A percentile compares a stretch with the other conserved stretches of the same genome.
Conservation (phyloP, 352 stramenopile species). For the Pythium insidiosum region DNA sequence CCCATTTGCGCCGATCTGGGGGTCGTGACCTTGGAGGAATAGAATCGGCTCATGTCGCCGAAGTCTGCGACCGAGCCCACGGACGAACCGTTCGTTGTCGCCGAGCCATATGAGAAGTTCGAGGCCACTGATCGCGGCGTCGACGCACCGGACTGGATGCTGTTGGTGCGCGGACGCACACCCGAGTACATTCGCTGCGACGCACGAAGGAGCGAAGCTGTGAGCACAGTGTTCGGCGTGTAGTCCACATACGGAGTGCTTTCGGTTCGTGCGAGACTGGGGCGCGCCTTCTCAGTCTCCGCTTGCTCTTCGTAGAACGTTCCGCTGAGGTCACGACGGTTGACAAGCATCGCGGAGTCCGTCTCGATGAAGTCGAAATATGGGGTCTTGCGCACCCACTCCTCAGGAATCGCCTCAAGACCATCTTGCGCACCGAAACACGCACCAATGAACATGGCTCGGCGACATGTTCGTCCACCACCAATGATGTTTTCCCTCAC, state of each 20-base stretch:
- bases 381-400: constrained; percentile 74
- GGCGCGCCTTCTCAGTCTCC: constrained; percentile 30
- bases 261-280: constrained; percentile 11
- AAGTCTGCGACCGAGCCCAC: constrained; percentile 62
- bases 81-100: constrained; percentile 59
- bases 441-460: constrained; percentile 75
- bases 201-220: constrained; percentile 24
- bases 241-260: constrained; percentile 57
- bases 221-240: constrained; percentile 32
- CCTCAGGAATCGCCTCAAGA: constrained; percentile 50
- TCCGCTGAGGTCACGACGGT: constrained; percentile 52
- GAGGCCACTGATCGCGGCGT: constrained; percentile 61
- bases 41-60: constrained; percentile 77
- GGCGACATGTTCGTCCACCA: constrained; percentile 62
- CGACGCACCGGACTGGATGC: constrained; percentile 53
- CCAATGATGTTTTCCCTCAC: constrained; percentile 81
- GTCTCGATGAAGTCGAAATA: constrained; percentile 80
- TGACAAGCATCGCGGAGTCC: constrained; percentile 56
- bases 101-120: constrained; percentile 72
- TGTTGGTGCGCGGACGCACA: constrained; percentile 39
- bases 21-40: constrained; percentile 19
- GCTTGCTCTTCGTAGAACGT: constrained; percentile 28
- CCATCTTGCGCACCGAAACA: constrained; percentile 75
- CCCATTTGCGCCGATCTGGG: constrained; percentile 13
- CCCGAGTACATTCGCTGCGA: constrained; percentile 11